Evolutionary conservation across 2,329 filamentous ascomycete genomes (phyloP).

Genomic region (Fusarium fujikuroi): DNA sequence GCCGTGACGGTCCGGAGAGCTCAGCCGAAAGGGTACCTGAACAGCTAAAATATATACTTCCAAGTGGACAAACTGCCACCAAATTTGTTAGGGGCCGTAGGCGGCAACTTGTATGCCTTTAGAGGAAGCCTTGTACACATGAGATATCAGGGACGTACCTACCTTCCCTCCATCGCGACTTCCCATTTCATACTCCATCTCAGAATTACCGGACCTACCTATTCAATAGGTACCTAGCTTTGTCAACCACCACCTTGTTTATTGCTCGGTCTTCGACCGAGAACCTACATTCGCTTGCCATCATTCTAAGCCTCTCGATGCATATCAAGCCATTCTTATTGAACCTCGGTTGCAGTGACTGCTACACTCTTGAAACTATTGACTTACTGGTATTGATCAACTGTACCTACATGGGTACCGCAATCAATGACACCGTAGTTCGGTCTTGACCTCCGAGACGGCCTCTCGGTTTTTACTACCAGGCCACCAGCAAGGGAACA

Average conservation of each 20-base stretch:
- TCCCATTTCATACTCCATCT: not conserved
- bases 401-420: not conserved
- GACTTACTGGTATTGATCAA: too few relatives aligned
- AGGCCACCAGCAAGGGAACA: not conserved
- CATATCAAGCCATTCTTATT: not conserved
- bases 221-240: not conserved
- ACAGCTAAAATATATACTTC: conserved; percentile 1
- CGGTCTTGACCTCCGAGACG: conserved; percentile 14
- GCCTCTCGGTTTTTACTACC: too few relatives aligned
- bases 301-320: not conserved
- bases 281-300: not conserved
- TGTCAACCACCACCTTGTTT: not conserved
- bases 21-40: conserved; percentile 1
- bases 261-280: conserved; percentile 33
- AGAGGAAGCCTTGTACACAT: not conserved
- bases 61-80: not conserved
- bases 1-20: conserved; percentile 2
- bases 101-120: not conserved
- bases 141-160: not conserved
- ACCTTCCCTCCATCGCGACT: not conserved
- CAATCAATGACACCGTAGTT: not conserved
- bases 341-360: conserved; percentile 22
- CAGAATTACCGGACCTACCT: not conserved
- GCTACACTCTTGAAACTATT: not conserved
- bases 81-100: not conserved